Base-by-base conservation (phyloP, 2,329 filamentous ascomycete genomes). In the Ramichloridium luteum region DNA sequence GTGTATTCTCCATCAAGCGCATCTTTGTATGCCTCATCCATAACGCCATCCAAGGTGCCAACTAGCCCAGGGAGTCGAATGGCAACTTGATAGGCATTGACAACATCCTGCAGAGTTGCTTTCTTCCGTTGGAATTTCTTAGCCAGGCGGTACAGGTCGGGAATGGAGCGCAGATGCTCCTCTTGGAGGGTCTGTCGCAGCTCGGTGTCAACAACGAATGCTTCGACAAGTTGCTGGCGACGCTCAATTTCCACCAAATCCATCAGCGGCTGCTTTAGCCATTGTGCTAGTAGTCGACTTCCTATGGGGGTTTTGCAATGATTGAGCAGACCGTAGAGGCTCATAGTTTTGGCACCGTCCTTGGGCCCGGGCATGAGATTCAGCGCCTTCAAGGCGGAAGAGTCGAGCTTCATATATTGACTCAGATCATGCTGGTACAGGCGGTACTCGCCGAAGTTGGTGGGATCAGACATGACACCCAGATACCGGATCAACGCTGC, bases 241-340 rank as follows among this genome's bases (percentile, higher is more conserved):
- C 80, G 80, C 57, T 93, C 80, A 31, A 98, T 96, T 35, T 93
- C 86, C 2, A 70, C 67, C 40, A 83, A 74, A 60, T 72, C 83
- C 90, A 98, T 98, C 23, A 98, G 62, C 1, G 90, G 90, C 56
- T 98, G 90, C 59, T 98, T 98, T 32, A 98, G 65, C 90, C 90
- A 98, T 53, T 98, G 92, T 1, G 88, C 79, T 16, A 98, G 65
- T 36, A 98, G 58, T 28, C 92, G 72, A 49, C 86, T 93, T 10
- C 90, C 90, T 1, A 93, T 77, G 0, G 90, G 83, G 1, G 90
- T 98, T 57, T 93, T 96, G 74, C 90, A 98, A 57, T 96, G 86
- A 49, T 98, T 96, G 25, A 98, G 66, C 12, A 98, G 64, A 1
- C 90, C 90, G 47, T 82, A 98, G 31, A 98, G 57, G 52, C 86